Evolutionary conservation across 768 basidiomycete genomes (phyloP).

Genomic region (Leccinum broughii): DNA sequence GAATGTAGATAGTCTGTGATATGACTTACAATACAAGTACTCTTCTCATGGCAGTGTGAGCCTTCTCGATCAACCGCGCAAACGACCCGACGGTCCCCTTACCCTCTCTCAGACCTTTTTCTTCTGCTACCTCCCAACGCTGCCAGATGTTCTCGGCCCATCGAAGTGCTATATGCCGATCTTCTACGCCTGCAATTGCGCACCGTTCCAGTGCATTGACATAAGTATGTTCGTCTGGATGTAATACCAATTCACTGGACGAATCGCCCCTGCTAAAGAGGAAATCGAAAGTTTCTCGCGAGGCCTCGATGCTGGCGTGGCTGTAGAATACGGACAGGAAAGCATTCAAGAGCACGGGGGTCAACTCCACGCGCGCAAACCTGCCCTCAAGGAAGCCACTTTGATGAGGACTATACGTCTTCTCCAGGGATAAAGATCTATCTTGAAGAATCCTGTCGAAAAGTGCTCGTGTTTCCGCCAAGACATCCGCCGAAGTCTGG

Average conservation of each 20-base stretch:
- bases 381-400: conserved; percentile 29
- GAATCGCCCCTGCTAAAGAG: conserved; percentile 43
- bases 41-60: conserved; percentile 68
- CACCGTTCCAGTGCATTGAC: conserved; percentile 72
- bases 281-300: conserved; percentile 49
- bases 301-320: conserved; percentile 52
- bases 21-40: conserved; percentile 57
- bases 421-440: conserved; percentile 9
- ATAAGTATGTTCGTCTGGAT: conserved; percentile 54
- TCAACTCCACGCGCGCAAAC: conserved; percentile 60
- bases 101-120: conserved; percentile 31
- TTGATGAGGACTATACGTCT: not conserved
- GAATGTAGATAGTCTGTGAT: not conserved
- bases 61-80: conserved; percentile 63
- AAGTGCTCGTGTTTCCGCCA: conserved; percentile 66
- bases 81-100: conserved; percentile 21
- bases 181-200: conserved; percentile 40
- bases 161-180: conserved; percentile 46
- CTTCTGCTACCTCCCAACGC: conserved; percentile 57
- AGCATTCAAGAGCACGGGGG: conserved; percentile 69
- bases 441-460: conserved; percentile 61
- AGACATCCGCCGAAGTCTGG: conserved; percentile 68
- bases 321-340: conserved; percentile 77
- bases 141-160: conserved; percentile 68
- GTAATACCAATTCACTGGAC: conserved; percentile 26